A percentile compares a stretch with the other conserved stretches of the same genome.
Evolutionary conservation across 2,329 filamentous ascomycete species (phyloP).

Genomic region (Talaromyces sp.): DNA sequence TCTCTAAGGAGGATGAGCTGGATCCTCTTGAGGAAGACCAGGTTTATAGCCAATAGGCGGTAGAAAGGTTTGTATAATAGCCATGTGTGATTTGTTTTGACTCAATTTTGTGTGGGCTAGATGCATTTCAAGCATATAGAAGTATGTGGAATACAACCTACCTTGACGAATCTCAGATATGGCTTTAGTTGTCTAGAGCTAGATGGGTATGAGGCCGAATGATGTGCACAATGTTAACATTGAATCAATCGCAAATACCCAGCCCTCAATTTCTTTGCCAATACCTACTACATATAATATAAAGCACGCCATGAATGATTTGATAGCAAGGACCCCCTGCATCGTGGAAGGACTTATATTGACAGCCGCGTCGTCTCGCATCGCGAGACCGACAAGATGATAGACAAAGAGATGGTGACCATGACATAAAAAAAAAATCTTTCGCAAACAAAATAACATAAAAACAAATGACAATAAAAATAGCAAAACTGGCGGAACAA

Average conservation of each 20-base stretch:
- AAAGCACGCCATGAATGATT: background rate
- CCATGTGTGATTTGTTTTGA: background rate
- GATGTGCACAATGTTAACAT: too few species aligned
- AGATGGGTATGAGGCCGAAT: background rate
- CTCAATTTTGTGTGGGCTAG: background rate
- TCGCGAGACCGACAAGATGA: conserved; percentile 24
- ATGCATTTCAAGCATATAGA: too few species aligned
- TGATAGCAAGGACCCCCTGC: conserved; percentile 4
- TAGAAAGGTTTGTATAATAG: background rate
- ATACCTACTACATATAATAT: background rate
- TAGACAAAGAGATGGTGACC: conserved; percentile 25
- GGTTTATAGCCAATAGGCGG: conserved; percentile 23
- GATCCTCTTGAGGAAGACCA: conserved; percentile 47
- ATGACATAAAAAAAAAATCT: conserved; percentile 28
- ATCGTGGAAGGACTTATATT: conserved; percentile 27
- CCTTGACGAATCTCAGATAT: too few species aligned
- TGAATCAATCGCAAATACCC: background rate
- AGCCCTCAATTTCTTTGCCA: background rate
- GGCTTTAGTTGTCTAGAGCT: too few species aligned
- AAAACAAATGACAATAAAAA: conserved; percentile 18
- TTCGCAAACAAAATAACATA: conserved; percentile 19
- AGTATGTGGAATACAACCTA: too few species aligned
- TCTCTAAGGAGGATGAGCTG: conserved; percentile 71
- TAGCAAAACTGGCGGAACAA: conserved; percentile 32
- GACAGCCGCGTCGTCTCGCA: conserved; percentile 34